Base-by-base conservation (phyloP, 2,329 filamentous ascomycete species). In the Passalora sequoiae region DNA sequence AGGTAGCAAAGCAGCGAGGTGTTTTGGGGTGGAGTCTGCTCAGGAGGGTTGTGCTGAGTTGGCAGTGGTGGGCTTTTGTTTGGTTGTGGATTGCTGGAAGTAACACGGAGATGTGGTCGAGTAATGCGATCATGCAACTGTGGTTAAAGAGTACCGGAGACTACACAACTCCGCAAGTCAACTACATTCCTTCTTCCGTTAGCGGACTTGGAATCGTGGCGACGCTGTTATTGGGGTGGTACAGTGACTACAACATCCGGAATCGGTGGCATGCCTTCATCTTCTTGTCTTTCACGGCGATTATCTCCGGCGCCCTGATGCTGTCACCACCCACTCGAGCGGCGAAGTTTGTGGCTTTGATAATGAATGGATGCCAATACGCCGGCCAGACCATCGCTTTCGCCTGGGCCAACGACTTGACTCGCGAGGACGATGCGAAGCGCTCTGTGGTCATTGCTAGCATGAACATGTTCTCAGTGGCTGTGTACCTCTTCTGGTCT, bases 11-110 rank as follows among this genome's bases (percentile, higher is more conserved):
- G 16, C 21, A 43, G 13, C 50, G 56, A 13, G 56, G 56, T 15
- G 48, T 48, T 8, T 43, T 58, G 4, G 56, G 56, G 4, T 50
- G 47, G 44, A 52, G 50, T 8, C 43, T 58, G 4, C 44, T 58
- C 8, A 45, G 45, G 2, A 47, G 56, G 6, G 56, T 57, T 4
- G 40, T 57, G 1, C 44, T 58, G 6, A 50, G 46, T 9, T 58
- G 56, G 56, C 56, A 58, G 24, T 58, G 56, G 56, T 57, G 54
- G 54, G 54, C 43, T 15, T 58, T 58, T 22, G 56, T 58, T 1
- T 38, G 53, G 2, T 43, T 58, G 17, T 58, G 56, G 56, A 58
- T 58, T 12, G 56, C 56, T 5, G 50, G 50, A 13, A 55, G 53
- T 7, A 58, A 57, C 37, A 58, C 56, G 2, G 56, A 58, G 33